Evolutionary conservation across 1,139 yeast genomes (phyloP).

Genomic region (Meyerozyma carpophila): DNA sequence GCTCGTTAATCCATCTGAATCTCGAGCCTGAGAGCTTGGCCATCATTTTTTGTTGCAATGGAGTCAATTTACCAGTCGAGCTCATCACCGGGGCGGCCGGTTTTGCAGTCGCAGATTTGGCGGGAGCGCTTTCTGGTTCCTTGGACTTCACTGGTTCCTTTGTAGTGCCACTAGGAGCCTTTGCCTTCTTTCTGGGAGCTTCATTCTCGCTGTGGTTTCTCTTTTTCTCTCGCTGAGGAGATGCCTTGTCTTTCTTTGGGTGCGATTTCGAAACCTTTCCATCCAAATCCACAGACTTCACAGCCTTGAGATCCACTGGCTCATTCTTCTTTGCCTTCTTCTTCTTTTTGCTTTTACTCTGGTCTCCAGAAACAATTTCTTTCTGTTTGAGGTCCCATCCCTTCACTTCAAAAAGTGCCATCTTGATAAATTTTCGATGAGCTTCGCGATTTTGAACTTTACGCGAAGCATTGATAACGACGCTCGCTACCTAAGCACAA

Average conservation of each 20-base stretch:
- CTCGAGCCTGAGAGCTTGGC: constrained; percentile 91
- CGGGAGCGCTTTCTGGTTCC: not conserved
- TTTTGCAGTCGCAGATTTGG: constrained; percentile 10
- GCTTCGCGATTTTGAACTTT: not conserved
- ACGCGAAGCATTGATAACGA: not conserved
- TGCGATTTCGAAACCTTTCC: constrained; percentile 4
- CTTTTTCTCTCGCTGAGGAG: constrained; percentile 1
- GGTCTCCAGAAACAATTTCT: constrained; percentile 40
- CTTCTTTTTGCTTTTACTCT: constrained; percentile 24
- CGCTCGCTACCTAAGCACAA: not conserved
- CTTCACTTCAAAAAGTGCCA: constrained; percentile 74
- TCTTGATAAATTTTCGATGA: constrained; percentile 14
- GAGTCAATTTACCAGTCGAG: constrained; percentile 55
- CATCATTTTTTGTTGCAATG: constrained; percentile 93
- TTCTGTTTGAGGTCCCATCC: constrained; percentile 72
- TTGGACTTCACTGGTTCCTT: constrained; percentile 3
- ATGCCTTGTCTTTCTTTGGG: constrained; percentile 1
- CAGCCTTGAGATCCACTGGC: constrained; percentile 7
- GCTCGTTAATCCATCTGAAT: constrained; percentile 97
- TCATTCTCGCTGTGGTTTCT: not conserved
- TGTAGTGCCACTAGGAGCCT: constrained; percentile 10
- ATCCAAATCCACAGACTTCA: constrained; percentile 10
- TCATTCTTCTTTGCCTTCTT: constrained; percentile 16
- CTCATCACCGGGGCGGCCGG: constrained; percentile 6
- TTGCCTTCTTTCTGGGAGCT: not conserved